Base-by-base conservation (phyloP, 495 filamentous ascomycete species). In the Annulohypoxylon moriforme region DNA sequence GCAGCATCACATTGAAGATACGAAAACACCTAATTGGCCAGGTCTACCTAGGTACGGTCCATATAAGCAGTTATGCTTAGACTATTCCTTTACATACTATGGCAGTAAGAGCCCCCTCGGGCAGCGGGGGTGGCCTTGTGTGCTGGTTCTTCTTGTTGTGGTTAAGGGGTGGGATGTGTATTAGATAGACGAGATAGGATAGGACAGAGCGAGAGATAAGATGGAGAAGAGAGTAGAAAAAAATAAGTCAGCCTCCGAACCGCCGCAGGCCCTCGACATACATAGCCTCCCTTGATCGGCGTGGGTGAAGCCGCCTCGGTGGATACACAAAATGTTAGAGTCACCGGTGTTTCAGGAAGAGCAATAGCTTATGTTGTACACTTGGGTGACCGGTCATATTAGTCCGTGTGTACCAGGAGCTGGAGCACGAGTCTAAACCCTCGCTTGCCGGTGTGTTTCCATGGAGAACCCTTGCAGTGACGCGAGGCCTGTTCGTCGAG, bases 201-300 rank as follows among this genome's bases (percentile, higher is more conserved):
- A 16, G 50, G 25, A 53, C 9, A 53, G 50, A 40, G 13, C 33
- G 47, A 10, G 50, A 33, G 16, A 33, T 53, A 38, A 9, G 55
- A 38, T 36, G 31, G 33, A 40, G 36, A 40, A 40, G 14, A n/a
- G 10, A 40, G 10, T 13, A n/a, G 20, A 38, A 22, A n/a, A 34
- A 16, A n/a, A n/a, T n/a, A n/a, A n/a, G 49, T 31, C 24, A 55
- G 50, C 50, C 47, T 52, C 47, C 24, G 47, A 52, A 27, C 24
- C 47, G 47, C 24, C 24, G 47, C 47, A 25, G 25, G 22, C 24
- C 24, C n/a, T 55, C 50, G 29, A 44, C n/a, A 20, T 16, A 55
- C 64, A 40, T 64, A 64, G 58, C 46, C 64, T 72, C 71, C 71
- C 71, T 73, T 73, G 66, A 73, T 69, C 66, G 56, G 70, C 64